phyloP scores from a whole-genome alignment of 1,284 basidiomycete species.

The Gomphus sp. region DNA sequence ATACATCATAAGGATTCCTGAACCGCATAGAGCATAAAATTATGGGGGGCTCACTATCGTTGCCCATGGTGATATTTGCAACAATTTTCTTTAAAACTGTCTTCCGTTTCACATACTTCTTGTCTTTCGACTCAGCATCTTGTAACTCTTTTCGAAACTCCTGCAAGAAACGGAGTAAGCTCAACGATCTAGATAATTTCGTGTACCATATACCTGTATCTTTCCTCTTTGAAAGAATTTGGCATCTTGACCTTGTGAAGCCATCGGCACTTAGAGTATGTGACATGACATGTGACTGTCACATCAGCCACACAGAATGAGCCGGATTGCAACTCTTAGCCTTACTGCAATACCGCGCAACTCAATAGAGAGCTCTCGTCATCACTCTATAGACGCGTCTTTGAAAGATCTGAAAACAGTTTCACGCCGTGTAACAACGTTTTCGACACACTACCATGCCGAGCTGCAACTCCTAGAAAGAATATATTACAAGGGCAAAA shows the following conservation, averaged over 20 bases:
- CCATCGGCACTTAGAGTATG: constrained; percentile 11
- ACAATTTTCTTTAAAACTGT: constrained; percentile 92
- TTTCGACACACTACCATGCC: constrained; percentile 33
- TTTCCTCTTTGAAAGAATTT: constrained; percentile 89
- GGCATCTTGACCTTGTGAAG: constrained; percentile 60
- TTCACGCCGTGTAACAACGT: constrained; percentile 40
- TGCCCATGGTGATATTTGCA: constrained; percentile 93
- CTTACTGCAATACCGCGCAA: constrained; percentile 25
- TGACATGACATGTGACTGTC: neutral
- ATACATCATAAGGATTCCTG: neutral
- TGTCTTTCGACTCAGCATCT: constrained; percentile 86
- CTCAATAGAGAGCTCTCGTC: constrained; percentile 25
- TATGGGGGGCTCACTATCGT: constrained; percentile 64
- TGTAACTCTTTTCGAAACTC: constrained; percentile 85
- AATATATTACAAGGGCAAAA: constrained; percentile 71
- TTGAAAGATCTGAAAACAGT: constrained; percentile 52
- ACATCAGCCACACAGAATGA: neutral
- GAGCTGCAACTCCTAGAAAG: constrained; percentile 57
- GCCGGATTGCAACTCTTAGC: neutral
- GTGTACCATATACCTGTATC: constrained; percentile 58
- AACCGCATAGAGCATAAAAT: neutral
- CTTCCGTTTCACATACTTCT: constrained; percentile 87
- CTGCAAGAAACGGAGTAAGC: constrained; percentile 25
- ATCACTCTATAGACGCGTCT: constrained; percentile 38
- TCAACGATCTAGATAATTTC: neutral